Percentiles rank a stretch among this genome's conserved stretches.
These are phyloP conservation scores for Alternaria metachromatica DNA, from an alignment of 2,329 filamentous ascomycete species.

Conservation along the genomic window DNA sequence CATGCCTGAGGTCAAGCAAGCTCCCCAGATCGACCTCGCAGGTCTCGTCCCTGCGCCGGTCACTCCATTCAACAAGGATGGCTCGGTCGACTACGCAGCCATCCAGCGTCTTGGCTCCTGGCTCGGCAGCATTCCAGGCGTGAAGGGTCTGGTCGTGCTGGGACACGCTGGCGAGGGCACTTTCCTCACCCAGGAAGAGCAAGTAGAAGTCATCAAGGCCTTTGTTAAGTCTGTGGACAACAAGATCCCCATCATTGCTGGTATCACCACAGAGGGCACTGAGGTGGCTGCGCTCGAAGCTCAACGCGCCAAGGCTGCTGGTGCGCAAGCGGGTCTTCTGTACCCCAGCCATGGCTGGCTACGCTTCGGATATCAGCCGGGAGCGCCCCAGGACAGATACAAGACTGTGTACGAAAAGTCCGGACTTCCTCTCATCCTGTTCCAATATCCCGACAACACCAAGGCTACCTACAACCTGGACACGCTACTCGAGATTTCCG, in stretches of 20 bases:
- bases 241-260: conserved; percentile 60
- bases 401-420: conserved; percentile 59
- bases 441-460: conserved; percentile 62
- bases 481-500: conserved; percentile 61
- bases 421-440: conserved; percentile 59
- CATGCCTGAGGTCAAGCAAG: conserved; percentile 29
- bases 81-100: conserved; percentile 59
- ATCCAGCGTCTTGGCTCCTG: conserved; percentile 62
- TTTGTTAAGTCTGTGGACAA: conserved; percentile 61
- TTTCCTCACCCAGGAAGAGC: conserved; percentile 60
- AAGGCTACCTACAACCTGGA: conserved; percentile 61
- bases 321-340: conserved; percentile 59
- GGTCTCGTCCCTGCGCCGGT: conserved; percentile 61
- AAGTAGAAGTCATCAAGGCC: conserved; percentile 58
- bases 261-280: conserved; percentile 61
- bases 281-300: conserved; percentile 61
- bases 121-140: conserved; percentile 60
- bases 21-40: conserved; percentile 53
- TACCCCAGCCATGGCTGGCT: conserved; percentile 63
- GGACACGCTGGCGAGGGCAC: conserved; percentile 64
- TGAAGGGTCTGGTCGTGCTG: conserved; percentile 61
- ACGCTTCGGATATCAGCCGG: conserved; percentile 61
- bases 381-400: conserved; percentile 61
- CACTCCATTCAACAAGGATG: conserved; percentile 59
- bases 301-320: conserved; percentile 59